A percentile compares a stretch with the other conserved stretches of the same genome.
phyloP scores from a whole-genome alignment of 176 grass and related monocot species.

The Oryza meridionalis region DNA sequence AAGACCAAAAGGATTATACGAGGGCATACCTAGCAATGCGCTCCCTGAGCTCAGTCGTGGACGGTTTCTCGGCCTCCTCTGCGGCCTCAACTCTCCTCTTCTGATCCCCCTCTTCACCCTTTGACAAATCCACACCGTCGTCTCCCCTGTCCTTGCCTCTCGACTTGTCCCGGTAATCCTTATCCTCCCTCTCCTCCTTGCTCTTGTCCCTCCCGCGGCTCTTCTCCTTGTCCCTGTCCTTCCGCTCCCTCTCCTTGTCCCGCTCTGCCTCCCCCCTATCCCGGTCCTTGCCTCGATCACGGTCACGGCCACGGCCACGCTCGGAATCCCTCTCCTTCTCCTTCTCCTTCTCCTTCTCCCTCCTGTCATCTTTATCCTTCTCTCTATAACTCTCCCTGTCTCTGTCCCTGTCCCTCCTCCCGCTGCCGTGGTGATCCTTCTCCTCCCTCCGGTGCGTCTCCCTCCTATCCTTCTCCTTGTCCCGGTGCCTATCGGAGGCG shows the following conservation, averaged over 20 bases:
- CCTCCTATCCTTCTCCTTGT: slow-evolving; percentile 59
- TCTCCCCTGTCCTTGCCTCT: slow-evolving; percentile 56
- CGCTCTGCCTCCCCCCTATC: slow-evolving; percentile 49
- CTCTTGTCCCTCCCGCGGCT: slow-evolving; percentile 51
- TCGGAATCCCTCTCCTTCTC: slow-evolving; percentile 45
- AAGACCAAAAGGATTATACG: slow-evolving; percentile 14
- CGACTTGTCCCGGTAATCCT: slow-evolving; percentile 57
- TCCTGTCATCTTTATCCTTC: slow-evolving; percentile 43
- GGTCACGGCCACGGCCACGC: slow-evolving; percentile 44
- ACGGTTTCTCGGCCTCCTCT: slow-evolving; percentile 32
- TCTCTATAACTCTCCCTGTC: slow-evolving; percentile 39
- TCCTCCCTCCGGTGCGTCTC: slow-evolving; percentile 56
- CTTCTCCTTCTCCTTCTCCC: slow-evolving; percentile 19
- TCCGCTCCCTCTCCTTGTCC: slow-evolving; percentile 59
- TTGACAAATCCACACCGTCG: slow-evolving; percentile 44
- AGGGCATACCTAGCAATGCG: slow-evolving; percentile 62
- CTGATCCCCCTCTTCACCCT: slow-evolving; percentile 43
- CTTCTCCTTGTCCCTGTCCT: slow-evolving; percentile 64
- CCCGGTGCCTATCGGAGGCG: slow-evolving; percentile 35
- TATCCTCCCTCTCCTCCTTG: slow-evolving; percentile 61
- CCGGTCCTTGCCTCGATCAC: slow-evolving; percentile 57
- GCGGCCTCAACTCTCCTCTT: slow-evolving; percentile 35
- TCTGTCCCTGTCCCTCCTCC: slow-evolving; percentile 49
- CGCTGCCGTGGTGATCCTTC: slow-evolving; percentile 39
- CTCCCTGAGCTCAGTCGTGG: slow-evolving; percentile 55